These are phyloP conservation scores for Penicillium lividum DNA, from an alignment of 495 filamentous ascomycete genomes.

Conservation along the genomic window DNA sequence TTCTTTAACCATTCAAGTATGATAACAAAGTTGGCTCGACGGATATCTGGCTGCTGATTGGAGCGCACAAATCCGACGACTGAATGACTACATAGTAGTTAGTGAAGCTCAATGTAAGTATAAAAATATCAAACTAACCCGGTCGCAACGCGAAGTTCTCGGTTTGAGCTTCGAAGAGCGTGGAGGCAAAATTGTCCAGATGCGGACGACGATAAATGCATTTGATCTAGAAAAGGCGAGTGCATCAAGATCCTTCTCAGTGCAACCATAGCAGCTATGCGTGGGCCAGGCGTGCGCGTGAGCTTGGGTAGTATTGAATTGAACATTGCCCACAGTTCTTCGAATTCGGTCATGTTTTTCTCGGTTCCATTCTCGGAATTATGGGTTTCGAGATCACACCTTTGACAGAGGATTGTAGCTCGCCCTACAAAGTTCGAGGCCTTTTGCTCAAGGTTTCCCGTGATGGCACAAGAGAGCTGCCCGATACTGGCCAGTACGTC, in stretches of 20 bases:
- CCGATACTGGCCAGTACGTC: constrained; percentile 38
- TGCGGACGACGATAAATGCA: constrained; percentile 64
- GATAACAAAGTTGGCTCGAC: constrained; percentile 64
- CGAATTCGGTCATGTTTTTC: constrained; percentile 34
- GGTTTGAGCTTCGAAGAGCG: constrained; percentile 75
- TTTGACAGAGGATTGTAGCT: constrained; percentile 37
- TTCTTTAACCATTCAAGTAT: constrained; percentile 68
- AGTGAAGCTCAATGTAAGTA: constrained; percentile 21
- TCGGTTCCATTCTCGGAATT: constrained; percentile 7
- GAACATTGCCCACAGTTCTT: constrained; percentile 55
- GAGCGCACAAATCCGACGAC: constrained; percentile 65
- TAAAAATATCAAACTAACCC: constrained; percentile 44
- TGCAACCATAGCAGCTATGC: constrained; percentile 72
- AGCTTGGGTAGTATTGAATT: constrained; percentile 57
- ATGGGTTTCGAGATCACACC: constrained; percentile 34
- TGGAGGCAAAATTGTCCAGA: constrained; percentile 80
- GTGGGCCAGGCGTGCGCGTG: constrained; percentile 57
- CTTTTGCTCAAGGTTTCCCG: constrained; percentile 25
- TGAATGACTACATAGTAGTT: constrained; percentile 54
- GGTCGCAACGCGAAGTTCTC: constrained; percentile 83
- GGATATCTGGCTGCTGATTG: constrained; percentile 42
- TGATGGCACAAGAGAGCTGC: constrained; percentile 46
- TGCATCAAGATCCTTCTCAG: constrained; percentile 69
- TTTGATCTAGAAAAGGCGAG: constrained; percentile 50
- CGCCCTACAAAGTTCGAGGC: constrained; percentile 17